These are phyloP conservation scores for Entomortierella beljakovae DNA, from an alignment of 192 early-diverging fungal genomes.

Conservation along the genomic window DNA sequence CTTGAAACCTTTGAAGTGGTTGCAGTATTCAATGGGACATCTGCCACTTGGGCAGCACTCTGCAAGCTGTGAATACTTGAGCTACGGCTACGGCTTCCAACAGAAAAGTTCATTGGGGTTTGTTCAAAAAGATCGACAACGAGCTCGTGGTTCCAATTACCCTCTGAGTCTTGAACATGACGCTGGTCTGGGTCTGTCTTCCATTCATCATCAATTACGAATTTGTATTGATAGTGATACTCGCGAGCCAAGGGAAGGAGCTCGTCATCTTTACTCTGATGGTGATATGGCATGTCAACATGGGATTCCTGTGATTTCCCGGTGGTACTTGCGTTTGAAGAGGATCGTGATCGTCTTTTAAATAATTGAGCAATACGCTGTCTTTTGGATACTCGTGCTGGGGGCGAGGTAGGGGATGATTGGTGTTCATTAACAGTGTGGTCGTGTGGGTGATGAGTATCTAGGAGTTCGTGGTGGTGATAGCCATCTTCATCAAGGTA, in stretches of 20 bases:
- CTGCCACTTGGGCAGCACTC: background rate
- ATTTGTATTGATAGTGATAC: slow-evolving; percentile 55
- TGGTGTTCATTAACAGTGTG: background rate
- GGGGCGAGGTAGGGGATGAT: background rate
- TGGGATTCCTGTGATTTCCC: slow-evolving; percentile 1
- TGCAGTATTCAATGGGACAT: background rate
- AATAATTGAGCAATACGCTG: slow-evolving; percentile 27
- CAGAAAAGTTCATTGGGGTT: background rate
- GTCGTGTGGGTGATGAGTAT: slow-evolving; percentile 21
- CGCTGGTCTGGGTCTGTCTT: slow-evolving; percentile 18
- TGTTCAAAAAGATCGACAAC: slow-evolving; percentile 53
- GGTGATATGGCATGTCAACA: slow-evolving; percentile 29
- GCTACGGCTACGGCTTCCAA: slow-evolving; percentile 30
- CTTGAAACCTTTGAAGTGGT: background rate
- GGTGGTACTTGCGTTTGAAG: slow-evolving; percentile 13
- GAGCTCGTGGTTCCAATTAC: slow-evolving; percentile 69
- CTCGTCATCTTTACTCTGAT: slow-evolving; percentile 36
- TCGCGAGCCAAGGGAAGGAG: slow-evolving; percentile 28
- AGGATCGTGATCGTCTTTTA: slow-evolving; percentile 46
- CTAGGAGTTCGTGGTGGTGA: slow-evolving; percentile 38
- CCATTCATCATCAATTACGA: slow-evolving; percentile 55
- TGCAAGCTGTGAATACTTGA: slow-evolving; percentile 35
- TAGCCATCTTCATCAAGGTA: slow-evolving; percentile 44
- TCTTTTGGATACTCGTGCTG: slow-evolving; percentile 11
- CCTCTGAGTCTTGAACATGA: slow-evolving; percentile 61